A percentile compares a stretch with the other conserved stretches of the same genome.
These are phyloP conservation scores for Chenopodium formosanum DNA, from an alignment of 148 eudicot genomes.

Conservation along the genomic window DNA sequence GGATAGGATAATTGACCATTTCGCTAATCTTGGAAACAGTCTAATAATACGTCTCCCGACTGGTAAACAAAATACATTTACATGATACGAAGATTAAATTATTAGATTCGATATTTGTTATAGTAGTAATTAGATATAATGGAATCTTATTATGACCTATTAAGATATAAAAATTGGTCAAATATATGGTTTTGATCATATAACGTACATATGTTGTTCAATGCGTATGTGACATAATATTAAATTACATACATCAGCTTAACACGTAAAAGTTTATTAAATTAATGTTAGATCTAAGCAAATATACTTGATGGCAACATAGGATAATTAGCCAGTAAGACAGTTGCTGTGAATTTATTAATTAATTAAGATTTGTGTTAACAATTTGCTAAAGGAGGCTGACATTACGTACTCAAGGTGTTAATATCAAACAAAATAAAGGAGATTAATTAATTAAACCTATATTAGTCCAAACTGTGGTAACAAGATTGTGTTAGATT, in stretches of 20 bases:
- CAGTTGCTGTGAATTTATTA: background rate
- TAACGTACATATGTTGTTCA: background rate
- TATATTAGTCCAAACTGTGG: background rate
- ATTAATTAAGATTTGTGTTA: background rate
- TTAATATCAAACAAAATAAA: background rate
- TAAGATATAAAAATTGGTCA: conserved; percentile 1
- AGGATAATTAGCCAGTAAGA: background rate
- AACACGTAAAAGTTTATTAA: background rate
- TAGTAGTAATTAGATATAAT: background rate
- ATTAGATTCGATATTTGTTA: background rate
- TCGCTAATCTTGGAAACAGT: background rate
- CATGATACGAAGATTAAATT: background rate
- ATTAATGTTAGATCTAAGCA: background rate
- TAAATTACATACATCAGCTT: background rate
- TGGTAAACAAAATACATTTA: background rate
- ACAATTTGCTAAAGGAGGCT: background rate
- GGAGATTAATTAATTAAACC: background rate
- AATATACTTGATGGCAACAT: conserved; percentile 2
- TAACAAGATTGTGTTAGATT: background rate
- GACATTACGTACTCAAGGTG: background rate
- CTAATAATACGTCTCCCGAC: background rate
- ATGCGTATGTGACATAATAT: background rate
- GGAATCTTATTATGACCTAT: background rate
- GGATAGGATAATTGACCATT: no score
- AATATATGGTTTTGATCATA: background rate